Evolutionary conservation across 192 early-diverging fungal species (phyloP).

Genomic region (Dispira simplex): DNA sequence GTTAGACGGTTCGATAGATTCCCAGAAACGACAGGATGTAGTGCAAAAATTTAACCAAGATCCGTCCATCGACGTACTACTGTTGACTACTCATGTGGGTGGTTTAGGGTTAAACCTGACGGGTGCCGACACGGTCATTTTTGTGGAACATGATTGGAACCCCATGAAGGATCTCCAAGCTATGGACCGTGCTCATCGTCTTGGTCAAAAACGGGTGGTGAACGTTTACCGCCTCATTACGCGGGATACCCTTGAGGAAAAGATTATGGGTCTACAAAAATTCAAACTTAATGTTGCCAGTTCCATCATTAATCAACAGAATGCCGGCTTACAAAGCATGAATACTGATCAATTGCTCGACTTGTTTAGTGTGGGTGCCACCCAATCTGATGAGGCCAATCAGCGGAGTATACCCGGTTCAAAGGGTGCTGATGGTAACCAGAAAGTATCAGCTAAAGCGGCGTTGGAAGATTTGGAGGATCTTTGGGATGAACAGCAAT

Average conservation of each 20-base stretch:
- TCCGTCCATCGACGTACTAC: constrained; percentile 84
- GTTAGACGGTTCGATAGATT: constrained; percentile 82
- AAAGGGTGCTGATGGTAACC: constrained; percentile 8
- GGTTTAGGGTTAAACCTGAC: constrained; percentile 95
- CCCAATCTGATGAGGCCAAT: constrained; percentile 19
- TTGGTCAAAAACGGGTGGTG: constrained; percentile 94
- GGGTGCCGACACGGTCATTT: constrained; percentile 98
- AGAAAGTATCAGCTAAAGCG: constrained; percentile 35
- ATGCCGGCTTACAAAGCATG: constrained; percentile 85
- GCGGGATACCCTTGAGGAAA: constrained; percentile 93
- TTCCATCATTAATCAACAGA: constrained; percentile 91
- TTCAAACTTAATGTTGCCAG: constrained; percentile 98
- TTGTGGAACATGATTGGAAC: constrained; percentile 99
- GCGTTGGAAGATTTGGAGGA: constrained; percentile 62
- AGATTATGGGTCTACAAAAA: constrained; percentile 98
- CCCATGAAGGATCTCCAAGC: constrained; percentile 98
- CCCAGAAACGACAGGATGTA: constrained; percentile 69
- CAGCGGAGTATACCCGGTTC: constrained; percentile 9
- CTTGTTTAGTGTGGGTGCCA: constrained; percentile 61
- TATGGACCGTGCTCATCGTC: constrained; percentile 97
- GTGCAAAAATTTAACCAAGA: constrained; percentile 93
- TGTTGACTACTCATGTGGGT: constrained; percentile 94
- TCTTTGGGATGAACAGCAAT: constrained; percentile 84
- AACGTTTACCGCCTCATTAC: constrained; percentile 98
- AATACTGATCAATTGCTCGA: constrained; percentile 93